Evolutionary conservation across 345 rosid species (phyloP).

Genomic region (Stellera chamaejasme): DNA sequence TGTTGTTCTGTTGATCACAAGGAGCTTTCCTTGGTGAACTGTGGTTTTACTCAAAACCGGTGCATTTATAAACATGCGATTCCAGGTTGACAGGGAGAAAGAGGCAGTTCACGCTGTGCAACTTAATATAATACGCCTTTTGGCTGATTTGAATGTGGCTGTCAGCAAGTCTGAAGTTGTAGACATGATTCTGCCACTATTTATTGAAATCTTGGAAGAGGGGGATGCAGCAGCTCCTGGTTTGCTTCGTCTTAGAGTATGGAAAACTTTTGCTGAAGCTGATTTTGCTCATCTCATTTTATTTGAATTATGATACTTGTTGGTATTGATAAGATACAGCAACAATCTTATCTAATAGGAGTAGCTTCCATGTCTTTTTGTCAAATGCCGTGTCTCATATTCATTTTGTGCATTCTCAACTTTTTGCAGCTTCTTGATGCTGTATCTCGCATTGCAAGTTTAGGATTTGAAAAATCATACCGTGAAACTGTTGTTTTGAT

Average conservation of each 20-base stretch:
- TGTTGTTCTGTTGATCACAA: too few relatives aligned
- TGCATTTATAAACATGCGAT: constrained; percentile 13
- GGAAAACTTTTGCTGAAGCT: constrained; percentile 27
- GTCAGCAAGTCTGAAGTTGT: constrained; percentile 92
- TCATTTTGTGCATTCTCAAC: constrained; percentile 12
- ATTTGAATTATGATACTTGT: constrained; percentile 4
- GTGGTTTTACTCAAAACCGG: too few relatives aligned
- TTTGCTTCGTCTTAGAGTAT: constrained; percentile 82
- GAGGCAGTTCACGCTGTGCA: constrained; percentile 68
- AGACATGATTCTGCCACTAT: constrained; percentile 96
- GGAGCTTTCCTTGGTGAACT: too few relatives aligned
- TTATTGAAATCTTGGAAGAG: constrained; percentile 96
- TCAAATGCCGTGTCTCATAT: constrained; percentile 19
- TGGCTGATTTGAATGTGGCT: constrained; percentile 90
- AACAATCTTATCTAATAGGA: constrained; percentile 3
- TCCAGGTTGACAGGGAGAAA: constrained; percentile 83
- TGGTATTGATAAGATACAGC: constrained; percentile 10
- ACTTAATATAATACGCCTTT: constrained; percentile 81
- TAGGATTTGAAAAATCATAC: constrained; percentile 98
- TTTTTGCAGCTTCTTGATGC: constrained; percentile 93
- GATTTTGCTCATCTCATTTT: constrained; percentile 18
- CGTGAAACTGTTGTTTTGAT: constrained; percentile 95
- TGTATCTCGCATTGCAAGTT: constrained; percentile 89
- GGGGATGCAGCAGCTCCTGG: constrained; percentile 95
- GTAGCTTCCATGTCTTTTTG: constrained; percentile 16